Evolutionary conservation across 108 stramenopile species (phyloP), one percentile per base, ranked within the genome.

Genomic region (Pseudonitzschia delicatissima): DNA sequence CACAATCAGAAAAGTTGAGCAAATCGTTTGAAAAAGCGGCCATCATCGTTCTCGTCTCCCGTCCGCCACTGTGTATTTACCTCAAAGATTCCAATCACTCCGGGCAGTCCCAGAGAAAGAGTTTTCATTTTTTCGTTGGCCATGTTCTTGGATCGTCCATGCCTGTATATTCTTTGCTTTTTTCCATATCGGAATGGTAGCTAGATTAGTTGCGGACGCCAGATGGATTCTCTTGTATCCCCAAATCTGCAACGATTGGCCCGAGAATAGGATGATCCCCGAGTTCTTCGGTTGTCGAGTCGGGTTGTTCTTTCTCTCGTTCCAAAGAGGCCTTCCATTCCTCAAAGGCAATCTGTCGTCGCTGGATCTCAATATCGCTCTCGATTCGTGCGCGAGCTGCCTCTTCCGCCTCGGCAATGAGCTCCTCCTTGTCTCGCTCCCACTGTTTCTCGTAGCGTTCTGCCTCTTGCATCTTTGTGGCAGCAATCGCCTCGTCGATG

Each of bases 101-200:
- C 90, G 4, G 90, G 90, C 23, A 87, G 53, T 5, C 90, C 90
- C 36, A 82, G 55, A 71, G 77, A 72, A 35, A 85, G 57, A 9
- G 86, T 76, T 55, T 83, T 88, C 50, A 62, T 57, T 57, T 92
- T 92, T 28, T 86, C 87, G 27, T 59, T 67, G 9, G 87, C 90
- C 87, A 92, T 92, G 26, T 11, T 55, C 42, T 81, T 80, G 26
- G 82, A 84, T 7, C 90, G 79, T 67, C 83, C 84, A 37, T 87
- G 82, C n/a, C 87, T 78, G 70, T 85, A 92, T 25, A 70, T 78
- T 44, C 90, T 81, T 68, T 92, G 90, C 55, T 79, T 88, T 71
- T n/a, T 92, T 80, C 77, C 87, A 92, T 4, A 88, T 78, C 0
- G 86, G 86, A 55, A 90, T 67, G 1, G 84, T 52, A 1, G 78